Conservation (phyloP, 805 yeast species). For the Kodamaea hsintzibuensis region DNA sequence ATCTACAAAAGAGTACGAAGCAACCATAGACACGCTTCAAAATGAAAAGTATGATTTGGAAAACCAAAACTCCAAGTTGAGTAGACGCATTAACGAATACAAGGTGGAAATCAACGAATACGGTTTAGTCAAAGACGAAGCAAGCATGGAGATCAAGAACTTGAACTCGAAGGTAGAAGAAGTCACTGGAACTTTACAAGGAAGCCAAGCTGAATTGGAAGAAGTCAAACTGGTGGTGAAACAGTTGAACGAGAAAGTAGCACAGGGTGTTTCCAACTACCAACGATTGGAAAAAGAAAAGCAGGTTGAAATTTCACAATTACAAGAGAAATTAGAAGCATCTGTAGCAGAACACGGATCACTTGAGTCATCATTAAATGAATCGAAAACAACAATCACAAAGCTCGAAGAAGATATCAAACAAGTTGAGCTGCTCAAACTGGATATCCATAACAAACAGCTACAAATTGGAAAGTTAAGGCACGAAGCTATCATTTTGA, state of each 20-base stretch:
- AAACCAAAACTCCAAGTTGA: constrained; percentile 37
- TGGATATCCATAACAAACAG: constrained; percentile 61
- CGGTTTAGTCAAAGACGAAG: constrained; percentile 38
- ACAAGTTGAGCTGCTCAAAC: constrained; percentile 50
- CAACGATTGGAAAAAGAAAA: background rate
- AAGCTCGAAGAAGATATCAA: constrained; percentile 19
- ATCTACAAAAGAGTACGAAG: constrained; percentile 38
- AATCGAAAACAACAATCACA: constrained; percentile 12
- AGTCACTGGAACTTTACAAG: constrained; percentile 40
- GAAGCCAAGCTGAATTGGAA: constrained; percentile 22
- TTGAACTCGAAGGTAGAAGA: constrained; percentile 44
- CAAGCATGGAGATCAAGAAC: constrained; percentile 42
- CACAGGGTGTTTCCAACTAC: background rate
- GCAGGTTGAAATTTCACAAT: background rate
- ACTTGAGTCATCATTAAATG: constrained; percentile 25
- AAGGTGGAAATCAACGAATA: constrained; percentile 43
- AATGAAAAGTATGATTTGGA: constrained; percentile 44
- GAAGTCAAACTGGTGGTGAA: constrained; percentile 15
- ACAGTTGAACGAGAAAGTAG: constrained; percentile 13
- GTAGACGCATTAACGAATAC: constrained; percentile 42
- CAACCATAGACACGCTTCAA: constrained; percentile 34
- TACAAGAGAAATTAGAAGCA: constrained; percentile 5
- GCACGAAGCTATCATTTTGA: constrained; percentile 90
- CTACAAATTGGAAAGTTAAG: constrained; percentile 84
- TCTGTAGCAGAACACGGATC: constrained; percentile 21